A percentile compares a stretch with the other conserved stretches of the same genome.
These are phyloP conservation scores for Penicillium italicum DNA, from an alignment of 2,329 filamentous ascomycete species.

Conservation along the genomic window DNA sequence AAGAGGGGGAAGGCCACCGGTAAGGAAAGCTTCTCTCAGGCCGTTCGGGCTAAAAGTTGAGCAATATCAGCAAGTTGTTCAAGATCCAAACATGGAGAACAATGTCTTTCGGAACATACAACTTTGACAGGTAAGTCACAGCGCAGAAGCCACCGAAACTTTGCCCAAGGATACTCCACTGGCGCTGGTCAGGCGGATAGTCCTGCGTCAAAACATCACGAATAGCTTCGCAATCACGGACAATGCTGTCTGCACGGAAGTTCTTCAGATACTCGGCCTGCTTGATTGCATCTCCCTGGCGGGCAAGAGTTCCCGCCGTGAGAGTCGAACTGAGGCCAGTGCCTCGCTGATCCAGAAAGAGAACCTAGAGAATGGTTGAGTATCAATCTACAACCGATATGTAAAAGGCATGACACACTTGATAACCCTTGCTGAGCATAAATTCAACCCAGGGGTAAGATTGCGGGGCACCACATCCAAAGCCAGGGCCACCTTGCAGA, in stretches of 20 bases:
- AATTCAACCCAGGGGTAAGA: slow-evolving; percentile 66
- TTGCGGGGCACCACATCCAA: slow-evolving; percentile 71
- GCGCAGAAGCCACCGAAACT: slow-evolving; percentile 88
- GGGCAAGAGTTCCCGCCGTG: slow-evolving; percentile 65
- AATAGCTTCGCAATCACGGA: slow-evolving; percentile 83
- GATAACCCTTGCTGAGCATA: slow-evolving; percentile 75
- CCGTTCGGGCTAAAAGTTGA: slow-evolving; percentile 57
- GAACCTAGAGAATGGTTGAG: slow-evolving; percentile 38
- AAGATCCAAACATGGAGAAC: background rate
- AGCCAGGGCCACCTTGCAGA: slow-evolving; percentile 82
- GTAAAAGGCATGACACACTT: slow-evolving; percentile 47
- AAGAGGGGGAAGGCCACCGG: slow-evolving; percentile 77
- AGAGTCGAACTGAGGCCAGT: slow-evolving; percentile 82
- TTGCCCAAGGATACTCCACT: slow-evolving; percentile 86
- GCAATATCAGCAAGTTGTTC: background rate
- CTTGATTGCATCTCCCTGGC: slow-evolving; percentile 59
- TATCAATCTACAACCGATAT: background rate
- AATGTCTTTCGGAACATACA: slow-evolving; percentile 37
- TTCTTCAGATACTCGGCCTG: slow-evolving; percentile 78
- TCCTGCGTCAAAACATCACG: slow-evolving; percentile 68
- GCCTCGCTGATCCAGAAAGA: slow-evolving; percentile 87
- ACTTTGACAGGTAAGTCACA: slow-evolving; percentile 78
- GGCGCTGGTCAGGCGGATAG: slow-evolving; percentile 65
- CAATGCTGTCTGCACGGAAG: slow-evolving; percentile 87
- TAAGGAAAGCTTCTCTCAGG: slow-evolving; percentile 76